A percentile compares a stretch with the other conserved stretches of the same genome.
phyloP scores from a whole-genome alignment of 495 filamentous ascomycete species.

The Ramalina intermedia region DNA sequence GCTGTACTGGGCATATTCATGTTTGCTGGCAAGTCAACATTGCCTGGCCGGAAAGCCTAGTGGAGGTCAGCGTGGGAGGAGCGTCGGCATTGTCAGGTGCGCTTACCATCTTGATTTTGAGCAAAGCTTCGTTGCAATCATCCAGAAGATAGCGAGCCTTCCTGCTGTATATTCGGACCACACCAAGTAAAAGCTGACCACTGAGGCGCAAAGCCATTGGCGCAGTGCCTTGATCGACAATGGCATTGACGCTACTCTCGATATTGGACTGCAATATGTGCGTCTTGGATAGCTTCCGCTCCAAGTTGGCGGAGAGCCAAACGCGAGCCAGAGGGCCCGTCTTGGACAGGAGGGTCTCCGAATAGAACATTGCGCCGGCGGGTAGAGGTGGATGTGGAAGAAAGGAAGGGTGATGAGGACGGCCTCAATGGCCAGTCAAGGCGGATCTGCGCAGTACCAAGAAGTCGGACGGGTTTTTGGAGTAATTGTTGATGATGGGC shows the following conservation, averaged over 20 bases:
- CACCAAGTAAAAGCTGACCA: slow-evolving; percentile 85
- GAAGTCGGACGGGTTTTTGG: not conserved
- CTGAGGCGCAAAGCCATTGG: slow-evolving; percentile 90
- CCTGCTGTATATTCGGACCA: slow-evolving; percentile 91
- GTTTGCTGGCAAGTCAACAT: slow-evolving; percentile 35
- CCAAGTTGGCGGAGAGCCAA: slow-evolving; percentile 93
- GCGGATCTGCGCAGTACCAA: too few relatives aligned
- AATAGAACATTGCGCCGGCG: slow-evolving; percentile 76
- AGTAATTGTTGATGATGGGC: slow-evolving; percentile 10
- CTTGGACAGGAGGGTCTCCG: slow-evolving; percentile 87
- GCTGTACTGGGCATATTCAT: slow-evolving; percentile 29
- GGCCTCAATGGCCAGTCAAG: too few relatives aligned
- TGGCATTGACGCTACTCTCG: slow-evolving; percentile 81
- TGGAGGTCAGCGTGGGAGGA: not conserved
- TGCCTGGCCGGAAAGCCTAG: slow-evolving; percentile 39
- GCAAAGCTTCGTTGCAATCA: slow-evolving; percentile 90
- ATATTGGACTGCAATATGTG: slow-evolving; percentile 88
- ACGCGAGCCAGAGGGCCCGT: slow-evolving; percentile 93
- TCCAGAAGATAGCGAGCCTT: slow-evolving; percentile 93
- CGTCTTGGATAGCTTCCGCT: slow-evolving; percentile 92
- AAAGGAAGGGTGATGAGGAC: too few relatives aligned
- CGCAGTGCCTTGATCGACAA: slow-evolving; percentile 84
- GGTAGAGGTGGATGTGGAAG: slow-evolving; percentile 3
- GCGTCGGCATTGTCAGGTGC: not conserved
- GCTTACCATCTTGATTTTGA: slow-evolving; percentile 95